These are phyloP conservation scores for Rhodosporidiobolus sp. DNA, from an alignment of 768 basidiomycete species.

Conservation along the genomic window DNA sequence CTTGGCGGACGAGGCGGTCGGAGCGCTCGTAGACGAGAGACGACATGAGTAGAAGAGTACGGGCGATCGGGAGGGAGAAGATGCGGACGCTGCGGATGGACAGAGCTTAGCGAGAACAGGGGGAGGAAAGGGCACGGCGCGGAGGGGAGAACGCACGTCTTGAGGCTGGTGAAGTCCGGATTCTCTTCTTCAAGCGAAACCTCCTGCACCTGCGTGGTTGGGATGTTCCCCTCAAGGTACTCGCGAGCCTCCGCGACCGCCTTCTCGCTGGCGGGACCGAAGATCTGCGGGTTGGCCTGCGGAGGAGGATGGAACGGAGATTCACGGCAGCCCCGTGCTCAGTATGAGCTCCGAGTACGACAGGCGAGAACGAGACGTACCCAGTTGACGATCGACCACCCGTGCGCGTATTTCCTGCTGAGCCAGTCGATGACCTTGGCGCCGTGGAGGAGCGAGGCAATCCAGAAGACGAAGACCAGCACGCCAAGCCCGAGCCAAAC, in stretches of 20 bases:
- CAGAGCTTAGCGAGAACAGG: not conserved
- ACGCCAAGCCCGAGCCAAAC: constrained; percentile 9
- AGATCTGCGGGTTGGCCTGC: constrained; percentile 25
- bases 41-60: constrained; percentile 27
- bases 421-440: not conserved
- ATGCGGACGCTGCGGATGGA: constrained; percentile 3
- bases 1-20: not conserved
- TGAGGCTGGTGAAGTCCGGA: constrained; percentile 7
- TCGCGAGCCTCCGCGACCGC: constrained; percentile 9
- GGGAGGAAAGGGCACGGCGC: not conserved
- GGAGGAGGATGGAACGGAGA: not conserved
- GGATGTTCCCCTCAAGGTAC: not conserved
- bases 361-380: no score
- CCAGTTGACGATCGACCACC: constrained; percentile 25
- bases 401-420: constrained; percentile 1
- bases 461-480: constrained; percentile 1
- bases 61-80: constrained; percentile 31
- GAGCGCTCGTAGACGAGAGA: constrained; percentile 29
- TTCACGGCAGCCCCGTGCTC: no score
- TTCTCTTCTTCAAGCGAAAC: not conserved
- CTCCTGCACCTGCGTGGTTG: constrained; percentile 10
- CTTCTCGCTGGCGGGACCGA: not conserved
- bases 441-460: not conserved
- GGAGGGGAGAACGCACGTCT: constrained; percentile 6
- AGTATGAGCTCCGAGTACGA: no score